These are phyloP conservation scores for Allantophomopsis cytisporea DNA, from an alignment of 2,329 filamentous ascomycete species.

Conservation along the genomic window DNA sequence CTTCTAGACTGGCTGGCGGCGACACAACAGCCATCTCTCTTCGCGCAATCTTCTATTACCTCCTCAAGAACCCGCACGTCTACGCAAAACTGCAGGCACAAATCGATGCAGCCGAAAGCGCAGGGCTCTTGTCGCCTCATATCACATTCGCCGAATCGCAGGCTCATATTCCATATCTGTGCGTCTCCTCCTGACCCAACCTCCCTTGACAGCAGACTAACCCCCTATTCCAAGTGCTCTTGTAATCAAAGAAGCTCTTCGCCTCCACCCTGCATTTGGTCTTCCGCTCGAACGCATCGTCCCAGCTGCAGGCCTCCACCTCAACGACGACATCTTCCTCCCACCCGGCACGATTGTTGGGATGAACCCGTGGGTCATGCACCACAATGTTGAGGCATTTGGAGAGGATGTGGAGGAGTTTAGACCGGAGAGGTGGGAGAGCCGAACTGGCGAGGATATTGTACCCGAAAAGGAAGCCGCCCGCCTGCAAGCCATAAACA, in stretches of 20 bases:
- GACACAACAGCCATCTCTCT: slow-evolving; percentile 26
- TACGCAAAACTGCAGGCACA: slow-evolving; percentile 19
- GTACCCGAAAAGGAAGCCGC: slow-evolving; percentile 1
- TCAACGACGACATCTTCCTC: slow-evolving; percentile 21
- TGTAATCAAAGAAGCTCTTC: slow-evolving; percentile 24
- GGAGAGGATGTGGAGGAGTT: slow-evolving; percentile 22
- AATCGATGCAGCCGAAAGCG: slow-evolving; percentile 15
- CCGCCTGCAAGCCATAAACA: background rate
- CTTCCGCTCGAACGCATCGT: slow-evolving; percentile 29
- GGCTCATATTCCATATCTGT: background rate
- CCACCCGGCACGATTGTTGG: slow-evolving; percentile 17
- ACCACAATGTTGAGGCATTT: slow-evolving; percentile 18
- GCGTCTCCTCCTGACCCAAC: background rate
- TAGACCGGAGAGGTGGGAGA: slow-evolving; percentile 27
- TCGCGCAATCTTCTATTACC: slow-evolving; percentile 23
- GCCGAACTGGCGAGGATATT: slow-evolving; percentile 1
- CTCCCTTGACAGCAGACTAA: background rate
- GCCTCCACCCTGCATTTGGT: slow-evolving; percentile 24
- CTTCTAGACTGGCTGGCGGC: slow-evolving; percentile 16
- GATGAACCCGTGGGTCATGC: slow-evolving; percentile 22
- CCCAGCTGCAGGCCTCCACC: slow-evolving; percentile 10
- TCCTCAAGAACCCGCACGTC: slow-evolving; percentile 16
- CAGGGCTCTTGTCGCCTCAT: background rate
- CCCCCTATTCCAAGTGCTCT: background rate
- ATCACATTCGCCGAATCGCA: background rate